Conservation (phyloP, 2,329 filamentous ascomycete genomes). For the Pseudogymnoascus verrucosus region DNA sequence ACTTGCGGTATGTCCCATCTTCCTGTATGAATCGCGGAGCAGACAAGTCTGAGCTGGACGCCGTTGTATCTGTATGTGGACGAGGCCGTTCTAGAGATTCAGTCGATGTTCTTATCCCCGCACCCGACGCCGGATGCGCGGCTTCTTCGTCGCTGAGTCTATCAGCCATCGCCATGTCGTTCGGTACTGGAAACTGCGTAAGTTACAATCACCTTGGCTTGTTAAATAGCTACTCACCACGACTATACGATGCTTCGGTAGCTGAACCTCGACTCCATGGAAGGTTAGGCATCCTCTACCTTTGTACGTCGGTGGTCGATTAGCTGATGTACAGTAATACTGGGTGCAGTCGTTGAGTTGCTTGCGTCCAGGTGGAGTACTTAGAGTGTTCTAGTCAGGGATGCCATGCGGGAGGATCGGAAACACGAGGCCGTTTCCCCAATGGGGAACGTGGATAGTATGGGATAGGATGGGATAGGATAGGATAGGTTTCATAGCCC, state of each 20-base stretch:
- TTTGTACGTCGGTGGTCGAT: not conserved
- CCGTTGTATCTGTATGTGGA: not conserved
- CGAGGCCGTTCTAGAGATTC: not conserved
- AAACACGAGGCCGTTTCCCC: not conserved
- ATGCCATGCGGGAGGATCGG: conserved; percentile 6
- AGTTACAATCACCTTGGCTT: not conserved
- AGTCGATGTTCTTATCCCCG: conserved; percentile 14
- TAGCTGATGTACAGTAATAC: conserved; percentile 1
- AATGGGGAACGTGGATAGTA: not conserved
- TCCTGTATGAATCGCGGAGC: conserved; percentile 54
- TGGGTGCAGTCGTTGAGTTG: not conserved
- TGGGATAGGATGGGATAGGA: not conserved
- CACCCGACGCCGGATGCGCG: conserved; percentile 15
- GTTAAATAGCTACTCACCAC: not conserved
- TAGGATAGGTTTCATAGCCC: not conserved
- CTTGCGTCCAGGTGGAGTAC: conserved; percentile 3
- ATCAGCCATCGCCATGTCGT: not conserved
- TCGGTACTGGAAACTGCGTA: not conserved
- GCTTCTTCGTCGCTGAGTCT: conserved; percentile 18
- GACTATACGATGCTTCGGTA: conserved; percentile 4
- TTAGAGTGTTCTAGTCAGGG: not conserved
- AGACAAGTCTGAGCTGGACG: not conserved
- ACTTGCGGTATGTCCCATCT: conserved; percentile 36
- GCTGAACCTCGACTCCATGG: not conserved
- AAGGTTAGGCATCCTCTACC: not conserved